Conservation (phyloP, 306 rosid genomes). For the Prunus davidiana region DNA sequence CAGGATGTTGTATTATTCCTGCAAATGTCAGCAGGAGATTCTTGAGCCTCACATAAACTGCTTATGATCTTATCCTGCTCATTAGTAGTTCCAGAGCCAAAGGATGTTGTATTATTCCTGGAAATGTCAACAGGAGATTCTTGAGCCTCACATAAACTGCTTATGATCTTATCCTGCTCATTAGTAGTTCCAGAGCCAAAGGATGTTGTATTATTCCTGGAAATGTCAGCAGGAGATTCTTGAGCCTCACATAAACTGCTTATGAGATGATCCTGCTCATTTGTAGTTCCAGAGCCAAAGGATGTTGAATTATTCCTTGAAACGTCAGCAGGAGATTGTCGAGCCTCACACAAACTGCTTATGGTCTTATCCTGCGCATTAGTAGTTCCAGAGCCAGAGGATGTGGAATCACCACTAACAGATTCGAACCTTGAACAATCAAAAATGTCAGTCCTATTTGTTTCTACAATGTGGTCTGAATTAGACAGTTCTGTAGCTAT, state of each 20-base stretch:
- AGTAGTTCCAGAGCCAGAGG: conserved; percentile 28
- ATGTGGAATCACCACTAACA: conserved; percentile 23
- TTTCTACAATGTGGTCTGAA: conserved; percentile 30
- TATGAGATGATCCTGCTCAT: conserved; percentile 32
- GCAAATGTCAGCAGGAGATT: conserved; percentile 38
- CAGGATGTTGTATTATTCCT: conserved; percentile 35
- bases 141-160: conserved; percentile 37
- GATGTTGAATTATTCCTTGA: conserved; percentile 33
- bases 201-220: conserved; percentile 41
- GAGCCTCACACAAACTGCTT: conserved; percentile 34
- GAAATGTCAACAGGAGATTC: conserved; percentile 42
- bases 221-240: conserved; percentile 42
- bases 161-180: conserved; percentile 23
- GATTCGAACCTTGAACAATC: conserved; percentile 39
- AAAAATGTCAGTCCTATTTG: conserved; percentile 19
- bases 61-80: conserved; percentile 32
- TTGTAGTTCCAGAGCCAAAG: conserved; percentile 28
- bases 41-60: conserved; percentile 40
- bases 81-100: conserved; percentile 29
- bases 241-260: conserved; percentile 36
- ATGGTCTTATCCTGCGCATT: conserved; percentile 29
- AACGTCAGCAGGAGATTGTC: conserved; percentile 40
- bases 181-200: neutral
- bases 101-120: conserved; percentile 30
- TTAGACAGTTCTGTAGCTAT: conserved; percentile 23